Evolutionary conservation across 2,329 filamentous ascomycete genomes (phyloP).

Genomic region (Seiridium cupressi): DNA sequence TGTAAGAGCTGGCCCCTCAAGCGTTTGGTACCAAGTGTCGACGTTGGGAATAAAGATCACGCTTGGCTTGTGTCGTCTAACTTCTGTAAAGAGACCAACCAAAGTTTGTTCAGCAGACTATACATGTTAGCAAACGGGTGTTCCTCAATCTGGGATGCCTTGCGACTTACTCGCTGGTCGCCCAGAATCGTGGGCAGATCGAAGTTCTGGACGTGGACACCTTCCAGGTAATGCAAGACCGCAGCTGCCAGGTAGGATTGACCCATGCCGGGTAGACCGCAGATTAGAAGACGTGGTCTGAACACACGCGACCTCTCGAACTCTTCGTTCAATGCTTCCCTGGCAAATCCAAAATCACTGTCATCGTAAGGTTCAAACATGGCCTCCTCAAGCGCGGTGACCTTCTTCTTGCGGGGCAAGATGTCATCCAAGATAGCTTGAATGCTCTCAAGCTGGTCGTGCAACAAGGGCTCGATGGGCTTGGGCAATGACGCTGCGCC

Average conservation of each 20-base stretch:
- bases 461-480: conserved; percentile 77
- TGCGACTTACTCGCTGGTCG: conserved; percentile 67
- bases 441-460: conserved; percentile 69
- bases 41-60: conserved; percentile 93
- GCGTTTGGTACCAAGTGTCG: conserved; percentile 75
- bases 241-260: conserved; percentile 86
- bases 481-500: conserved; percentile 79
- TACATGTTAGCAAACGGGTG: conserved; percentile 21
- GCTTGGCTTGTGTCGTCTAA: conserved; percentile 90
- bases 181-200: conserved; percentile 84
- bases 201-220: conserved; percentile 91
- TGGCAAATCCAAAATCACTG: conserved; percentile 77
- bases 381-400: conserved; percentile 89
- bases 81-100: conserved; percentile 86
- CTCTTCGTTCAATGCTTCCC: conserved; percentile 71
- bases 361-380: conserved; percentile 86
- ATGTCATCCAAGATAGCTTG: conserved; percentile 69
- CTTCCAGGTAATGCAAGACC: conserved; percentile 86
- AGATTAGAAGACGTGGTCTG: conserved; percentile 80
- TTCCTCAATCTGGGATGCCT: background rate
- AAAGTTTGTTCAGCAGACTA: conserved; percentile 81
- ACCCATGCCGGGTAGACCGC: conserved; percentile 85
- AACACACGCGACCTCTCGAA: conserved; percentile 90
- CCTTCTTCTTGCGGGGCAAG: conserved; percentile 80
- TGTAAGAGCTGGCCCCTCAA: conserved; percentile 65